phyloP scores from a whole-genome alignment of 1,284 basidiomycete genomes.

The Leccinum fallax region DNA sequence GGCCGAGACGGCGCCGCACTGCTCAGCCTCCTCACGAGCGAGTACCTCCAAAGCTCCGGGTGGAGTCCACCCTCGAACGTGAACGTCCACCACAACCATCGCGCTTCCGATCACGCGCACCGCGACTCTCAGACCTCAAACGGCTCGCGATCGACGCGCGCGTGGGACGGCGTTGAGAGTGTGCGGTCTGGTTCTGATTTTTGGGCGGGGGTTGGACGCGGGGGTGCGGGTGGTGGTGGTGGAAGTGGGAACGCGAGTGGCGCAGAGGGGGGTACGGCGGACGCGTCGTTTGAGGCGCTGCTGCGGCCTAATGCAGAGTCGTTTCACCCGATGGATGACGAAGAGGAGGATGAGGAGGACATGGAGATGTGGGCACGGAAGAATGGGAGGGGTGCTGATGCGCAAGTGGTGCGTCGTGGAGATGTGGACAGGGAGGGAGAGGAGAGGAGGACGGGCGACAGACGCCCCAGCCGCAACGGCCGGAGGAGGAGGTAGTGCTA shows the following conservation, averaged over 20 bases:
- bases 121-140: slow-evolving; percentile 26
- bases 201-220: slow-evolving; percentile 50
- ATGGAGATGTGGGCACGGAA: background rate
- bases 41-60: too few species aligned
- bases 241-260: background rate
- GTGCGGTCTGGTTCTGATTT: slow-evolving; percentile 77
- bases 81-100: background rate
- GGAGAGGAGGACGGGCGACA: slow-evolving; percentile 23
- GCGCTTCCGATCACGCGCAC: slow-evolving; percentile 10
- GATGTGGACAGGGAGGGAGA: too few species aligned
- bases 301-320: slow-evolving; percentile 27
- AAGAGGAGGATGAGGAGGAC: slow-evolving; percentile 22
- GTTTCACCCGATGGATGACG: slow-evolving; percentile 37
- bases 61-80: background rate
- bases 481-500: slow-evolving; percentile 34
- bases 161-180: slow-evolving; percentile 47
- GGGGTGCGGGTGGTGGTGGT: background rate
- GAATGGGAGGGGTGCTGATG: too few species aligned
- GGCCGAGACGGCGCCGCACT: too few species aligned
- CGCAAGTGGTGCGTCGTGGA: too few species aligned
- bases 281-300: slow-evolving; percentile 17
- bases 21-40: too few species aligned
- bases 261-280: slow-evolving; percentile 9
- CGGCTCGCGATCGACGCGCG: slow-evolving; percentile 5
- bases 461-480: slow-evolving; percentile 21